Evolutionary conservation across 2,329 filamentous ascomycete species (phyloP).

Genomic region (Neofusicoccum ribis): DNA sequence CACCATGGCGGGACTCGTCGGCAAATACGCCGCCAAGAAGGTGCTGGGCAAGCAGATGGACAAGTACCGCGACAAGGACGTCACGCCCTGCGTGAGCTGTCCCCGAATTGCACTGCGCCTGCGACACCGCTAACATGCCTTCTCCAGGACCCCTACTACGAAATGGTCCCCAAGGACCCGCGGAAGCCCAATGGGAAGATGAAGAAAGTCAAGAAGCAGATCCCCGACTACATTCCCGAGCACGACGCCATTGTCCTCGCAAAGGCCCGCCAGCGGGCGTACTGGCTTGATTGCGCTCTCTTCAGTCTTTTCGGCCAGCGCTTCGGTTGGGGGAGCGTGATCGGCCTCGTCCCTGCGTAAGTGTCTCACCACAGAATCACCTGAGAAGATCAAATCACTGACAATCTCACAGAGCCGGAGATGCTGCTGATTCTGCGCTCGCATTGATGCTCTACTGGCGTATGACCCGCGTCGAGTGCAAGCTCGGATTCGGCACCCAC

Average conservation of each 20-base stretch:
- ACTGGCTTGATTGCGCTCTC: constrained; percentile 79
- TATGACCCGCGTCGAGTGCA: constrained; percentile 63
- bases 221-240: constrained; percentile 78
- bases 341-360: constrained; percentile 80
- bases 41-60: constrained; percentile 49
- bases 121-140: constrained; percentile 12
- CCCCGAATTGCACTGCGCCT: background rate
- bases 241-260: constrained; percentile 82
- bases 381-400: background rate
- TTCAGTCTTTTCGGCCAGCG: constrained; percentile 79
- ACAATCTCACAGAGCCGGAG: constrained; percentile 53
- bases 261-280: constrained; percentile 81
- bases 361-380: constrained; percentile 30
- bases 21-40: constrained; percentile 53
- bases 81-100: constrained; percentile 40
- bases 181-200: constrained; percentile 65
- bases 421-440: constrained; percentile 71
- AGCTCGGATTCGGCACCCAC: constrained; percentile 63
- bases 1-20: constrained; percentile 47
- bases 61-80: constrained; percentile 48
- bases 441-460: constrained; percentile 63
- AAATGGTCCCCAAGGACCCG: constrained; percentile 70
- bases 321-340: constrained; percentile 86
- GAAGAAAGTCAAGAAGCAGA: constrained; percentile 82
- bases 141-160: constrained; percentile 82